Evolutionary conservation across 805 yeast species (phyloP), one percentile per base, ranked within the genome.

Genomic region (Suhomyces prunicola): DNA sequence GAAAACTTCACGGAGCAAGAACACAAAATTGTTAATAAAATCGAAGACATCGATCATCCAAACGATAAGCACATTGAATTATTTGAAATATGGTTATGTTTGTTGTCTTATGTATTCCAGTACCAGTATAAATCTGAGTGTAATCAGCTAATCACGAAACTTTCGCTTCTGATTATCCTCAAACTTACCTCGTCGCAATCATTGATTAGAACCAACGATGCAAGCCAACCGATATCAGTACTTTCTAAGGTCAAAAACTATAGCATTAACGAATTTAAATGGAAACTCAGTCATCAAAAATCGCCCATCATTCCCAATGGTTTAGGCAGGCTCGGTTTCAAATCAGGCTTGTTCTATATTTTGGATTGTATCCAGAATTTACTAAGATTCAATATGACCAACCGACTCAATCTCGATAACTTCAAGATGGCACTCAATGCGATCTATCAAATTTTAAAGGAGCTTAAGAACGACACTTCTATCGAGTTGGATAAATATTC

Each of bases 271-370:
- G 79, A 74, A 52, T 66, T 65, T 60, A 67, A 67, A 50, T 76
- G 77, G 76, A 76, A 75, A 56, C 57, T 75, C 42, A 72, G 76
- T 35, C 80, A 73, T 52, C 79, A 76, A 50, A 64, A 61, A 48
- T 50, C 57, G 12, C 78, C 79, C 1, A 49, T 69, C 9, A 57
- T 76, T 3, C 75, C 76, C 10, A 54, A 57, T 41, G 62, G 61
- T 52, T 17, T 53, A 1, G 63, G 60, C 2, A 57, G 64, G 6
- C 59, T 57, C 23, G 69, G 67, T 2, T 53, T 53, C 45, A 73
- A 72, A 44, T 63, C 72, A 2, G 53, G 69, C 9, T 56, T 70
- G 36, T 65, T 74, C 26, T 76, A 71, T 51, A 62, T 71, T 12
- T 48, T 73, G 36, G 77, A 73, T 54, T 54, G 58, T 24, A 46